These are phyloP conservation scores for Talaromyces sp. DNA, from an alignment of 2,329 filamentous ascomycete genomes.

Conservation along the genomic window DNA sequence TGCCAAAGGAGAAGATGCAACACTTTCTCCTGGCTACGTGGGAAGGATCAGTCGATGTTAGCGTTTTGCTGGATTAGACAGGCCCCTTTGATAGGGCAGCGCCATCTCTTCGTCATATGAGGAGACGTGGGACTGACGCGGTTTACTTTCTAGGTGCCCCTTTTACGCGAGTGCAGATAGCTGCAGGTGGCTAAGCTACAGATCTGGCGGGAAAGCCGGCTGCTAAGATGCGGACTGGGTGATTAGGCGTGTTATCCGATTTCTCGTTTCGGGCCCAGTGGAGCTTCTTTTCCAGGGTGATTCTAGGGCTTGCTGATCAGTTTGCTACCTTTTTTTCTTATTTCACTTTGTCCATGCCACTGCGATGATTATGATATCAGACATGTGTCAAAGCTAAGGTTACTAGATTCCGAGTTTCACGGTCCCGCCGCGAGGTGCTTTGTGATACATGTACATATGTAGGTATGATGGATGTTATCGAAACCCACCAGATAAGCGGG, in stretches of 20 bases:
- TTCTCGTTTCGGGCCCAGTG: background rate
- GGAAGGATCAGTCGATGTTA: background rate
- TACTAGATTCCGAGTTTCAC: background rate
- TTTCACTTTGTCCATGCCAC: background rate
- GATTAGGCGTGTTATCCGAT: background rate
- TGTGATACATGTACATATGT: no score
- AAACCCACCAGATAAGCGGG: background rate
- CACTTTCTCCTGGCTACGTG: background rate
- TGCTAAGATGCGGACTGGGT: background rate
- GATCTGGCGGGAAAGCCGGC: background rate
- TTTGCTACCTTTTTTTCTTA: background rate
- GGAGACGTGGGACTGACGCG: background rate
- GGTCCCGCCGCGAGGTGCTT: background rate
- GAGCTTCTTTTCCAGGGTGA: background rate
- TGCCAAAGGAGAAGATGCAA: background rate
- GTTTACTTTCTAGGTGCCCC: background rate
- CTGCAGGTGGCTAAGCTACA: background rate
- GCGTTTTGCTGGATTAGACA: background rate
- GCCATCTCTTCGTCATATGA: background rate
- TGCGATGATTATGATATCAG: background rate
- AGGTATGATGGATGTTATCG: background rate
- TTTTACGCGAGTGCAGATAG: background rate
- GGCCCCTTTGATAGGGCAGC: constrained; percentile 6
- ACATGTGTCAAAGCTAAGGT: background rate
- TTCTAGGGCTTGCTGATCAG: background rate